Conservation (phyloP, 371 early-diverging fungal species). For the Rhizopus stolonifer region DNA sequence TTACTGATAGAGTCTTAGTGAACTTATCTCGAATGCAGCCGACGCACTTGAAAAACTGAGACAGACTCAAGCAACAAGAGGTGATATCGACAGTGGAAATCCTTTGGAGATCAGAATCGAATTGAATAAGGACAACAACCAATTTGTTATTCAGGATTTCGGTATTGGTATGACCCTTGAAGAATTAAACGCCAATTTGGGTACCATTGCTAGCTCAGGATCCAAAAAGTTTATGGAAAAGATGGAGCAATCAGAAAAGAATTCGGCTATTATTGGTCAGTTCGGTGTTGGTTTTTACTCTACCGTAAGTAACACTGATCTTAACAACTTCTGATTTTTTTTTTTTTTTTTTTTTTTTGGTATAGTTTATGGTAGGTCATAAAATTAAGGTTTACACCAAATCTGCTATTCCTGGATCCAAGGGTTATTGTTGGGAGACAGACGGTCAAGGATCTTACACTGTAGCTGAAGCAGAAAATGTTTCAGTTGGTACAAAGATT, state of each 20-base stretch:
- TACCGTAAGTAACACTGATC: slow-evolving; percentile 43
- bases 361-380: slow-evolving; percentile 84
- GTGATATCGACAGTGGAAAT: slow-evolving; percentile 53
- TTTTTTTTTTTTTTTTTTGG: slow-evolving; percentile 4
- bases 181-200: slow-evolving; percentile 89
- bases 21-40: slow-evolving; percentile 97
- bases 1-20: slow-evolving; percentile 55
- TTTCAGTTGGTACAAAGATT: slow-evolving; percentile 91
- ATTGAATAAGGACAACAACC: slow-evolving; percentile 71
- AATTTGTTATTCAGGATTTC: slow-evolving; percentile 89
- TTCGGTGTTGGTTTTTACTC: slow-evolving; percentile 96
- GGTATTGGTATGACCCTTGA: slow-evolving; percentile 98
- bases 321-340: no score
- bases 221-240: slow-evolving; percentile 88
- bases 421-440: slow-evolving; percentile 83
- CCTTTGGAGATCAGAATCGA: slow-evolving; percentile 83
- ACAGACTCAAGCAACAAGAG: slow-evolving; percentile 66
- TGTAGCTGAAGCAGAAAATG: slow-evolving; percentile 74
- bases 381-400: slow-evolving; percentile 82
- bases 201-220: slow-evolving; percentile 95
- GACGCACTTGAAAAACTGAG: slow-evolving; percentile 98
- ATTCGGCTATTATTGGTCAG: slow-evolving; percentile 93
- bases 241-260: slow-evolving; percentile 66
- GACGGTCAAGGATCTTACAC: slow-evolving; percentile 82
- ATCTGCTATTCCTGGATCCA: slow-evolving; percentile 68